Evolutionary conservation across 2,329 filamentous ascomycete species (phyloP).

Genomic region (Pseudocercospora pini-densiflorae): DNA sequence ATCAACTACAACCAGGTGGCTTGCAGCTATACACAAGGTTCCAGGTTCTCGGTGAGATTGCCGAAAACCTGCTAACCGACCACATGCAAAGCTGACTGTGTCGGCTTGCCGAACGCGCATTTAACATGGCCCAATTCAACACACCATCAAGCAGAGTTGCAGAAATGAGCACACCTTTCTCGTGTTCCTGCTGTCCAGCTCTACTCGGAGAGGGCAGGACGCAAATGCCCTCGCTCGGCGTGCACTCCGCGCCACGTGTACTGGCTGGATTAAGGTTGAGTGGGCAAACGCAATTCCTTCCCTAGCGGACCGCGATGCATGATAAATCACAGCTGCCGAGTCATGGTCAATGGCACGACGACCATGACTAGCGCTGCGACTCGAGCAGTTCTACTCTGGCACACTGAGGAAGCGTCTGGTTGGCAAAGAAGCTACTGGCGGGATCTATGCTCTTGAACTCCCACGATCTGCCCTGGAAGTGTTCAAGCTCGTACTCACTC

Average conservation of each 20-base stretch:
- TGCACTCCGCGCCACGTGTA: constrained; percentile 3
- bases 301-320: background rate
- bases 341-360: constrained; percentile 1
- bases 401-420: background rate
- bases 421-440: too few species aligned
- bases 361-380: background rate
- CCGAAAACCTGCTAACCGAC: background rate
- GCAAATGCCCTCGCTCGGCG: background rate
- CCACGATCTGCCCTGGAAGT: too few species aligned
- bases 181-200: background rate
- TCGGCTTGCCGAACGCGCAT: background rate
- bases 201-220: background rate
- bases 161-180: background rate
- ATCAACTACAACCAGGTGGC: constrained; percentile 2
- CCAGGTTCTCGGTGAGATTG: background rate
- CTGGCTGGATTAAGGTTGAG: background rate
- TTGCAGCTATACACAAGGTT: background rate
- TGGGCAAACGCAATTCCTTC: background rate
- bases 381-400: background rate
- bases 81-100: background rate
- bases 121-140: background rate
- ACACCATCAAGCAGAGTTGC: background rate
- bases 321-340: background rate
- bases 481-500: background rate
- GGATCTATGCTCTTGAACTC: too few species aligned